Percentiles rank a stretch among this genome's conserved stretches.
Conservation (phyloP, 2,329 filamentous ascomycete genomes). For the Diplodia scrobiculata region DNA sequence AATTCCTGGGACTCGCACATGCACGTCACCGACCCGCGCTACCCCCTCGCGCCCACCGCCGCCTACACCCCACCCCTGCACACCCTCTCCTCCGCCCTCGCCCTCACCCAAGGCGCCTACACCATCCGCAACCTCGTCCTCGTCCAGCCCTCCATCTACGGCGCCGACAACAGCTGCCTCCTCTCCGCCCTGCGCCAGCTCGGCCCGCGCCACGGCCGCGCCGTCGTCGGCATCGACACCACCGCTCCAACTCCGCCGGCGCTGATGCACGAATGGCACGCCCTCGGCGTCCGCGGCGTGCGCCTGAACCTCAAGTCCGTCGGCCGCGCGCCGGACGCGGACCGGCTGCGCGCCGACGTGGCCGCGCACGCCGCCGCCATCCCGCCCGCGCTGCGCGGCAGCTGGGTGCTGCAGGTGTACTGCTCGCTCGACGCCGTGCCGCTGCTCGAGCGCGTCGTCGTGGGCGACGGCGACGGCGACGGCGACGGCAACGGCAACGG, state of each 20-base stretch:
- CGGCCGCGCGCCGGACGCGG: conserved; percentile 44
- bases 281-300: conserved; percentile 60
- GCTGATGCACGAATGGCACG: conserved; percentile 56
- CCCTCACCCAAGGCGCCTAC: conserved; percentile 53
- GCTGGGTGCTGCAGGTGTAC: conserved; percentile 63
- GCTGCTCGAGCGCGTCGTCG: conserved; percentile 54
- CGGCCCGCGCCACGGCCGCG: conserved; percentile 55
- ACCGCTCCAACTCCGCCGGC: conserved; percentile 34
- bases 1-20: conserved; percentile 65
- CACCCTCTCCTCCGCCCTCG: conserved; percentile 54
- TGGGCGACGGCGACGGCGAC: conserved; percentile 35
- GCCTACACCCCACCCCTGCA: conserved; percentile 56
- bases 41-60: conserved; percentile 53
- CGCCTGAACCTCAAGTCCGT: conserved; percentile 62
- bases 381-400: conserved; percentile 43
- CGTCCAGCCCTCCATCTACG: conserved; percentile 63
- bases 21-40: conserved; percentile 62
- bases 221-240: conserved; percentile 61
- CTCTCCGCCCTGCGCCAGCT: conserved; percentile 57
- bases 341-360: conserved; percentile 50
- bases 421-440: conserved; percentile 56
- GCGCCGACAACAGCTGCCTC: conserved; percentile 61
- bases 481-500: conserved; percentile 31
- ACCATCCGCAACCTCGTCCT: conserved; percentile 61
- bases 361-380: conserved; percentile 55